These are phyloP conservation scores for Cardamine resedifolia DNA, from an alignment of 345 rosid genomes.

Conservation along the genomic window DNA sequence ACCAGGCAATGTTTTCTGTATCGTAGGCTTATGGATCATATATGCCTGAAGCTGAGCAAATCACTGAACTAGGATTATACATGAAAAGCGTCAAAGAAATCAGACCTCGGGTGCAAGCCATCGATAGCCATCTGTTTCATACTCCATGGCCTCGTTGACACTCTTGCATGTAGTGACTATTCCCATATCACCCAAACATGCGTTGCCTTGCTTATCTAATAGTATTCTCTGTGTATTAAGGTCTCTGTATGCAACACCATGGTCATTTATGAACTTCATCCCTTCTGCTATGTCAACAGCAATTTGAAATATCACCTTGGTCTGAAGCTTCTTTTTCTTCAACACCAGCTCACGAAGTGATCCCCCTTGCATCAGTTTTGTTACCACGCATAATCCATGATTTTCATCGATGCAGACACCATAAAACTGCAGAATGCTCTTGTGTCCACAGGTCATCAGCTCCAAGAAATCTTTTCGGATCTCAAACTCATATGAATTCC, in stretches of 20 bases:
- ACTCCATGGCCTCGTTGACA: slow-evolving; percentile 79
- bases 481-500: slow-evolving; percentile 76
- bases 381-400: slow-evolving; percentile 87
- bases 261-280: slow-evolving; percentile 77
- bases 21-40: background rate
- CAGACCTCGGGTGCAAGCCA: slow-evolving; percentile 99
- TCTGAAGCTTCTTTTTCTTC: slow-evolving; percentile 80
- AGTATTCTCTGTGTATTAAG: slow-evolving; percentile 83
- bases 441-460: slow-evolving; percentile 93
- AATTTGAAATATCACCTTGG: slow-evolving; percentile 71
- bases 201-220: slow-evolving; percentile 80
- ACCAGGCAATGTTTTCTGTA: background rate
- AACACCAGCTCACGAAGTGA: slow-evolving; percentile 69
- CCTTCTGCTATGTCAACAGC: slow-evolving; percentile 85
- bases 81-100: slow-evolving; percentile 22
- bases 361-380: slow-evolving; percentile 94
- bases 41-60: background rate
- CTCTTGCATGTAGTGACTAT: slow-evolving; percentile 83
- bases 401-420: slow-evolving; percentile 89
- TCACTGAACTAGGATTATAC: slow-evolving; percentile 2
- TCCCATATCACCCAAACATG: slow-evolving; percentile 90
- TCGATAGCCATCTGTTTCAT: slow-evolving; percentile 97
- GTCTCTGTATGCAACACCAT: slow-evolving; percentile 78
- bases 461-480: slow-evolving; percentile 81
- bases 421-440: slow-evolving; percentile 69